A percentile compares a stretch with the other conserved stretches of the same genome.
Conservation (phyloP, 2,329 filamentous ascomycete genomes). For the Ceratocystis papillata region DNA sequence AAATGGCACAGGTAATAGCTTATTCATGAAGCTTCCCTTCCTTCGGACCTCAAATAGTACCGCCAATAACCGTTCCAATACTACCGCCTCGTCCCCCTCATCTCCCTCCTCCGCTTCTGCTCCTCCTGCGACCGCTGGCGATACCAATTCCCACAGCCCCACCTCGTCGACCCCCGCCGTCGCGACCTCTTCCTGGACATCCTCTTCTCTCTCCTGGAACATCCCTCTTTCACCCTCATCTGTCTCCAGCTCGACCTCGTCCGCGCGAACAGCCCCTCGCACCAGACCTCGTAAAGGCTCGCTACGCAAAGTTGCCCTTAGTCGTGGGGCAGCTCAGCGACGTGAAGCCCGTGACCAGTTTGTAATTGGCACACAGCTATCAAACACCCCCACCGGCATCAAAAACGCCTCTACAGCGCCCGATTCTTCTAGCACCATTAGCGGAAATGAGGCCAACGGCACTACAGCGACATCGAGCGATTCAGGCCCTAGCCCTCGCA, state of each 20-base stretch:
- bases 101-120: neutral
- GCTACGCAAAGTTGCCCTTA: constrained; percentile 74
- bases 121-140: neutral
- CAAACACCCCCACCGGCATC: neutral
- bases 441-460: constrained; percentile 1
- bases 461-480: constrained; percentile 11
- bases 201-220: constrained; percentile 11
- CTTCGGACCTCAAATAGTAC: constrained; percentile 12
- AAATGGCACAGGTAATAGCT: neutral
- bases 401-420: neutral
- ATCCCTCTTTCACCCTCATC: constrained; percentile 5
- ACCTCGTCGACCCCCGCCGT: neutral
- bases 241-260: neutral
- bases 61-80: neutral
- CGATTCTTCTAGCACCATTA: neutral
- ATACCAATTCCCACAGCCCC: constrained; percentile 5
- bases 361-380: neutral
- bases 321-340: constrained; percentile 52
- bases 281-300: constrained; percentile 57
- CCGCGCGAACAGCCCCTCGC: constrained; percentile 12
- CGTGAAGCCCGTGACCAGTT: constrained; percentile 8
- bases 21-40: constrained; percentile 17
- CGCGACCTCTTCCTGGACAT: neutral
- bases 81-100: neutral
- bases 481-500: constrained; percentile 21